Conservation (phyloP, 2,329 filamentous ascomycete genomes). For the Monosporascus ibericus region DNA sequence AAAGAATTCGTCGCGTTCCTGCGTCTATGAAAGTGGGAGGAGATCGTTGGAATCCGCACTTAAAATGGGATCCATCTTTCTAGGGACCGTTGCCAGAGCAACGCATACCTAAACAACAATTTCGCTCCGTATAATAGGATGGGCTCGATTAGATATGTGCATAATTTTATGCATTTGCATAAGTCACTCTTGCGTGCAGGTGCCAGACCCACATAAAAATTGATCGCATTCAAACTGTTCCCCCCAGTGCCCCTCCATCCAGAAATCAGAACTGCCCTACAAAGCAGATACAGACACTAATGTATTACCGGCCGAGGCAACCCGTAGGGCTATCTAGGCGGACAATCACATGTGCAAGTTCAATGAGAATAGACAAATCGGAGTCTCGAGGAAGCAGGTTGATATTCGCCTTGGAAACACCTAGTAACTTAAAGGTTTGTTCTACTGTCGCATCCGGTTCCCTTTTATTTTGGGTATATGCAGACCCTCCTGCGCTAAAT, state of each 20-base stretch:
- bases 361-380: too few species aligned
- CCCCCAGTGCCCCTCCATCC: too few species aligned
- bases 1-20: constrained; percentile 21
- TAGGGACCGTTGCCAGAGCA: constrained; percentile 20
- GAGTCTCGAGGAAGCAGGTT: constrained; percentile 16
- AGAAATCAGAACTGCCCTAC: too few species aligned
- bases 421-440: constrained; percentile 7
- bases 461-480: constrained; percentile 14
- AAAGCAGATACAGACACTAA: too few species aligned
- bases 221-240: too few species aligned
- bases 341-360: too few species aligned
- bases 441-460: constrained; percentile 10
- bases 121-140: background rate
- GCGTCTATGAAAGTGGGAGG: background rate
- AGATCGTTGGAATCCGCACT: background rate
- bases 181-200: too few species aligned
- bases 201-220: too few species aligned
- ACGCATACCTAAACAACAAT: constrained; percentile 8
- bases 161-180: too few species aligned
- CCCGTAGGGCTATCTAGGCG: too few species aligned
- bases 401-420: constrained; percentile 19
- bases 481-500: constrained; percentile 22
- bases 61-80: constrained; percentile 3
- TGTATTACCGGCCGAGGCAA: too few species aligned
- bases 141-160: too few species aligned